Base-by-base conservation (phyloP, 331 rosid species). In the Cucumis variabilis region DNA sequence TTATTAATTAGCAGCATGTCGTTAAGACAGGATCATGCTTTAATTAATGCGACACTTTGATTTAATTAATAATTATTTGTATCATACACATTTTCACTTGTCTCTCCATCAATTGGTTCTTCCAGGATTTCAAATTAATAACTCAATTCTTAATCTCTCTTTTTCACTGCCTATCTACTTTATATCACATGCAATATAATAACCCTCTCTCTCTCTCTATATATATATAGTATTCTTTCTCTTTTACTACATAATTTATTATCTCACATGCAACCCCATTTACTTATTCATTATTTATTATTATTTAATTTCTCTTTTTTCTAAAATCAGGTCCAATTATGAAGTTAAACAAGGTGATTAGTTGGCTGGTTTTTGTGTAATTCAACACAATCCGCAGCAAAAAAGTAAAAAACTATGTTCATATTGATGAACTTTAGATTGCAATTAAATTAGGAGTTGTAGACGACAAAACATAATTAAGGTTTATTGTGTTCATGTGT, bases 11-110 rank as follows among this genome's bases (percentile, higher is more conserved):
- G 92, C 93, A 88, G 90, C 93, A 89, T 88, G 85, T 90, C 94
- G 90, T 83, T 92, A 92, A 94, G 91, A 87, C 88, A 92, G 92
- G 94, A 93, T 92, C 92, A 37, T 90, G 93, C 93, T 92, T 89
- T 81, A 60, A 81, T 53, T 88, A 94, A 90, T 89, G 87, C 87
- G 89, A 89, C 66, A 72, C 55, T 73, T 84, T 78, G 79, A 90
- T 87, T 28, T 84, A 87, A 89, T 87, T 89, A 86, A 88, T 70
- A 74, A 88, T 65, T 65, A 27, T 20, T 79, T 89, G 44, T 44
- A 84, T 91, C 86, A 86, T 88, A 86, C 86, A 83, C 62, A 76
- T 20, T 85, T 15, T 92, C 90, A 93, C 97, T 90, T 27, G 11
- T 6, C 85, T 6, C 80, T 89, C 12, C 63, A 55, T 88, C 93